phyloP scores from a whole-genome alignment of 192 early-diverging fungal genomes.

The Helicostylum pulchrum region DNA sequence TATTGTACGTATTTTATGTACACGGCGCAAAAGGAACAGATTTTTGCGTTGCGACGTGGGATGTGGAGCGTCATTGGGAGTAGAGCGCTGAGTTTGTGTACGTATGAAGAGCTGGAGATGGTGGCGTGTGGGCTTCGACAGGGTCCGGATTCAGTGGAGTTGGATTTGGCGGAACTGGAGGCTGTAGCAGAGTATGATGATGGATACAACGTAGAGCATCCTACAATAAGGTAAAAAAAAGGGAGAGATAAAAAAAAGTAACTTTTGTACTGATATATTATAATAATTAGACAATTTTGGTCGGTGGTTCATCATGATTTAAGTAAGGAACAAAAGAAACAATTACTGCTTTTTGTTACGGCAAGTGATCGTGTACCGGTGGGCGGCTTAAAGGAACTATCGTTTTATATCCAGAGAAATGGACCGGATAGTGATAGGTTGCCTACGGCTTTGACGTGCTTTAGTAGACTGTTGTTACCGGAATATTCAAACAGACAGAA shows the following conservation, averaged over 20 bases:
- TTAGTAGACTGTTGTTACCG: conserved; percentile 83
- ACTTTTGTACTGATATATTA: not conserved
- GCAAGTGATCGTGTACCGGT: conserved; percentile 87
- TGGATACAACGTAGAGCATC: conserved; percentile 67
- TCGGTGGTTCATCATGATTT: conserved; percentile 64
- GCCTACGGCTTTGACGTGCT: conserved; percentile 90
- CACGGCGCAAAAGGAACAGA: conserved; percentile 40
- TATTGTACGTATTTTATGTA: conserved; percentile 65
- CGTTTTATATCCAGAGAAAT: conserved; percentile 95
- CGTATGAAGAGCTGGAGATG: conserved; percentile 69
- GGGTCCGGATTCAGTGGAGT: conserved; percentile 23
- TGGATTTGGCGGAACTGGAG: conserved; percentile 75
- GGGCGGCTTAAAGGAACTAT: conserved; percentile 70
- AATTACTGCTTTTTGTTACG: conserved; percentile 87
- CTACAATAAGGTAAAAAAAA: conserved; percentile 49
- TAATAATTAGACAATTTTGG: conserved; percentile 68
- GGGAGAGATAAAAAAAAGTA: not conserved
- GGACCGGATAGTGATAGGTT: conserved; percentile 85
- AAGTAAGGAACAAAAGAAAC: conserved; percentile 58
- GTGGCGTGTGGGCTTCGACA: conserved; percentile 61
- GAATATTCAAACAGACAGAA: conserved; percentile 74
- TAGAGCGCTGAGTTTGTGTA: conserved; percentile 19
- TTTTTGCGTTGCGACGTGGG: conserved; percentile 77
- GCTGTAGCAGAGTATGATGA: conserved; percentile 77
- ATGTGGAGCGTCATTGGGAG: conserved; percentile 60